Conservation (phyloP, 495 filamentous ascomycete genomes). For the Penicillium antarcticum region DNA sequence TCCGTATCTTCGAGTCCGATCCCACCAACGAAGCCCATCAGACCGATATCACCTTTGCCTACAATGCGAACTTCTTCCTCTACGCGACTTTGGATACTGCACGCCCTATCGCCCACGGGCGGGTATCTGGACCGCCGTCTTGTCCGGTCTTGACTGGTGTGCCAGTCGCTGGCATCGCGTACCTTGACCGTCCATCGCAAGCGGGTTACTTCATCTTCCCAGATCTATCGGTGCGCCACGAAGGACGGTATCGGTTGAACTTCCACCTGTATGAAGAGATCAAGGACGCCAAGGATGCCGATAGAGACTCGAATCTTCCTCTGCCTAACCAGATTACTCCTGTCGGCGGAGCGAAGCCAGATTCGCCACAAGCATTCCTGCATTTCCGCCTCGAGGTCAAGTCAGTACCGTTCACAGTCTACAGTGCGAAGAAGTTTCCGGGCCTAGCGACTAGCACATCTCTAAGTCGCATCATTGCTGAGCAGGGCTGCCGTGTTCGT, state of each 20-base stretch:
- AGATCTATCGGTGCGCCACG: slow-evolving; percentile 93
- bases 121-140: slow-evolving; percentile 62
- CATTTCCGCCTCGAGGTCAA: slow-evolving; percentile 87
- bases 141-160: slow-evolving; percentile 91
- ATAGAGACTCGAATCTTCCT: slow-evolving; percentile 43
- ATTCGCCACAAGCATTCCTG: slow-evolving; percentile 39
- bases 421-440: slow-evolving; percentile 98
- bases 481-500: slow-evolving; percentile 95
- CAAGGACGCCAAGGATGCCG: slow-evolving; percentile 70
- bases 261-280: slow-evolving; percentile 94
- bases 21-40: slow-evolving; percentile 45
- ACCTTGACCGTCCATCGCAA: slow-evolving; percentile 84
- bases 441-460: slow-evolving; percentile 87
- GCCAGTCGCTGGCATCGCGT: slow-evolving; percentile 94
- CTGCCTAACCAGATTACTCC: slow-evolving; percentile 21
- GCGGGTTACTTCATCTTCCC: slow-evolving; percentile 99
- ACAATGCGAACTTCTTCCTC: slow-evolving; percentile 97
- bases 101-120: slow-evolving; percentile 78
- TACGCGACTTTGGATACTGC: slow-evolving; percentile 89
- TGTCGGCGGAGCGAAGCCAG: slow-evolving; percentile 25
- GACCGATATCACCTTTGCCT: slow-evolving; percentile 82
- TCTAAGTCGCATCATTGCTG: slow-evolving; percentile 86
- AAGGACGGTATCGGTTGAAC: slow-evolving; percentile 82
- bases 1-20: slow-evolving; percentile 83
- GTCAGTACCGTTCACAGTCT: slow-evolving; percentile 82